Percentiles rank a stretch among this genome's conserved stretches.
Evolutionary conservation across 305 asterid species (phyloP).

Genomic region (Coffea humblotiana): DNA sequence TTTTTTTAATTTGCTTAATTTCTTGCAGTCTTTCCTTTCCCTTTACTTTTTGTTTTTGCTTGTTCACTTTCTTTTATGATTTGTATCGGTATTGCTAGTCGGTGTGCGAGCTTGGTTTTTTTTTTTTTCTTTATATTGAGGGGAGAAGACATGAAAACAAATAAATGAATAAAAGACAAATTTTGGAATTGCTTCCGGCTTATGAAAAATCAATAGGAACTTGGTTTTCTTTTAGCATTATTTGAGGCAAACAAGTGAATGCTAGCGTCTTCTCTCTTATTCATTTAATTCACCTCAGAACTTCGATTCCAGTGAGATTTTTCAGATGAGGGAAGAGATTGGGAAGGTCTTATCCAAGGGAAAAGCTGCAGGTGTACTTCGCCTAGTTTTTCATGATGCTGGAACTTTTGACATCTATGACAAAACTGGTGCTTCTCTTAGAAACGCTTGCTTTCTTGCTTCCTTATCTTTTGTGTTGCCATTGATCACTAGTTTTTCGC

Average conservation of each 20-base stretch:
- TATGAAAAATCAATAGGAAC: background rate
- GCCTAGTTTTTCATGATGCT: slow-evolving; percentile 93
- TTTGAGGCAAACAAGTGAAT: slow-evolving; percentile 16
- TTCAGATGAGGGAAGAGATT: slow-evolving; percentile 63
- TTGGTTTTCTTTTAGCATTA: background rate
- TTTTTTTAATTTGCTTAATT: background rate
- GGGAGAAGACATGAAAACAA: background rate
- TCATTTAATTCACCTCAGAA: slow-evolving; percentile 19
- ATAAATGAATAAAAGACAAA: background rate
- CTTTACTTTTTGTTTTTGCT: no score
- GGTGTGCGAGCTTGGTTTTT: no score
- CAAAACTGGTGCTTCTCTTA: slow-evolving; percentile 43
- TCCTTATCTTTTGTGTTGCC: background rate
- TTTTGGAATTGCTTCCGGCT: background rate
- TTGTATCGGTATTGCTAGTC: background rate
- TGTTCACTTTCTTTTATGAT: background rate
- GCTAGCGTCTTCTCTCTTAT: background rate
- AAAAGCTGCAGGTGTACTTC: slow-evolving; percentile 89
- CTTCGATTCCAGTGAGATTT: slow-evolving; percentile 40
- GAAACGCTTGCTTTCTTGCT: background rate
- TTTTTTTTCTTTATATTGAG: background rate
- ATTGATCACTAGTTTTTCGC: background rate
- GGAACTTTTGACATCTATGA: slow-evolving; percentile 76
- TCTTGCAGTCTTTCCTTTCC: background rate
- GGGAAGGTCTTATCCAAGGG: slow-evolving; percentile 60